Percentiles rank a stretch among this genome's conserved stretches.
Evolutionary conservation across 306 rosid genomes (phyloP).

Genomic region (Abrus precatorius): DNA sequence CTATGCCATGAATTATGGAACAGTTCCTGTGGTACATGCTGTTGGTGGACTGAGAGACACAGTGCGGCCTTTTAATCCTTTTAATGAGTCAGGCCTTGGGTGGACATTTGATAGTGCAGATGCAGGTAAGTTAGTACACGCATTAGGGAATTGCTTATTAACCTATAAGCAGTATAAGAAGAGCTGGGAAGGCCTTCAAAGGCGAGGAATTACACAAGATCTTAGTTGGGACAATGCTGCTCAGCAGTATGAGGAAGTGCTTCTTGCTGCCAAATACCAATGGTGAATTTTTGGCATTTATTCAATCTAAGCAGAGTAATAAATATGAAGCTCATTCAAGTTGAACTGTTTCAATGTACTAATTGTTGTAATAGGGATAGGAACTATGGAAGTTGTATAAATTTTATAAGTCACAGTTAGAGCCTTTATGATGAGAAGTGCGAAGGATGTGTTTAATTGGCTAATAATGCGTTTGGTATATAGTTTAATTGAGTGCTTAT

Average conservation of each 20-base stretch:
- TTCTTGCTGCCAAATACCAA: slow-evolving; percentile 82
- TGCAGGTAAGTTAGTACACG: slow-evolving; percentile 62
- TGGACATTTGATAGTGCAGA: slow-evolving; percentile 86
- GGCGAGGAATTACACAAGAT: slow-evolving; percentile 80
- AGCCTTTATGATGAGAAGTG: not conserved
- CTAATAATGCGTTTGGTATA: too few species aligned
- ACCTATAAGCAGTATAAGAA: slow-evolving; percentile 73
- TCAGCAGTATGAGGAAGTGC: slow-evolving; percentile 77
- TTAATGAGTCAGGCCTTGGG: slow-evolving; percentile 73
- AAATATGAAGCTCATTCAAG: not conserved
- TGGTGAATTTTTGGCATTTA: slow-evolving; percentile 45
- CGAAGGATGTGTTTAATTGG: not conserved
- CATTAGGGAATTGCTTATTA: slow-evolving; percentile 71
- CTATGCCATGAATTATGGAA: slow-evolving; percentile 88
- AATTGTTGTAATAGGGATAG: slow-evolving; percentile 2
- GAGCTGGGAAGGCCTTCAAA: slow-evolving; percentile 92
- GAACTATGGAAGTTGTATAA: not conserved
- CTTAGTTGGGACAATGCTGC: slow-evolving; percentile 89
- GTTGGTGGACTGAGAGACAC: slow-evolving; percentile 91
- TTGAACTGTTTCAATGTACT: not conserved
- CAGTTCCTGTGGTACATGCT: slow-evolving; percentile 84
- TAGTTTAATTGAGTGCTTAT: too few species aligned
- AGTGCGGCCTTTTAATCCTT: slow-evolving; percentile 75
- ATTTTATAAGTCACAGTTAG: not conserved
- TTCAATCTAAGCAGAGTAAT: not conserved